Conservation (phyloP, 106 monocot species). For the Acanthochlamys bracteata region DNA sequence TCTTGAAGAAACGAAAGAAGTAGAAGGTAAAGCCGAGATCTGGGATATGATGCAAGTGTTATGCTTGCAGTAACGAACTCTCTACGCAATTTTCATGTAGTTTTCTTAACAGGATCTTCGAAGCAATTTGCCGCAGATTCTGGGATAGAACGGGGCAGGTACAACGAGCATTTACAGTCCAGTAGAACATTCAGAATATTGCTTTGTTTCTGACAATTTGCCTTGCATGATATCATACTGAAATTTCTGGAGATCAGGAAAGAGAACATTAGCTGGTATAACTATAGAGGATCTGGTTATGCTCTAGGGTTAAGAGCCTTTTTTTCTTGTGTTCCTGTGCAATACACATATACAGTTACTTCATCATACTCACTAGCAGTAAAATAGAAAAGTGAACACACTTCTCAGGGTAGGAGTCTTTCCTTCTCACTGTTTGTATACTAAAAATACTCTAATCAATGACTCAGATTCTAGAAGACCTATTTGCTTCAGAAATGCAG, state of each 20-base stretch:
- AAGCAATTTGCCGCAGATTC: slow-evolving; percentile 61
- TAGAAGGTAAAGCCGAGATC: slow-evolving; percentile 64
- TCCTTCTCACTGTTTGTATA: not conserved
- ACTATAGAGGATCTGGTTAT: slow-evolving; percentile 57
- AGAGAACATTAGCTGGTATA: slow-evolving; percentile 88
- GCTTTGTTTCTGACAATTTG: not conserved
- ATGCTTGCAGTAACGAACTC: slow-evolving; percentile 48
- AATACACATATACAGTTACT: not conserved
- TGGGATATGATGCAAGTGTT: slow-evolving; percentile 79
- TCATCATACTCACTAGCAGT: not conserved
- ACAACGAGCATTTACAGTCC: not conserved
- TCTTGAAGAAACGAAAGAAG: slow-evolving; percentile 83
- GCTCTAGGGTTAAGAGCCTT: slow-evolving; percentile 67
- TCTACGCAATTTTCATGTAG: slow-evolving; percentile 53
- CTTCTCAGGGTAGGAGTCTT: not conserved
- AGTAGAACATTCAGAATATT: not conserved
- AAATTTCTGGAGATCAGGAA: slow-evolving; percentile 85
- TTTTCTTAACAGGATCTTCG: slow-evolving; percentile 72
- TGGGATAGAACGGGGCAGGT: slow-evolving; percentile 98
- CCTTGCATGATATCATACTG: slow-evolving; percentile 52
- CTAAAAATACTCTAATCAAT: not conserved
- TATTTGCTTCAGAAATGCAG: slow-evolving; percentile 83
- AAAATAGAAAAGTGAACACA: not conserved
- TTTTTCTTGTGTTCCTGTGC: not conserved
- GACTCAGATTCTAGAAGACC: slow-evolving; percentile 70